Base-by-base conservation (phyloP, 805 yeast species). In the Isabelozyma gotoi region DNA sequence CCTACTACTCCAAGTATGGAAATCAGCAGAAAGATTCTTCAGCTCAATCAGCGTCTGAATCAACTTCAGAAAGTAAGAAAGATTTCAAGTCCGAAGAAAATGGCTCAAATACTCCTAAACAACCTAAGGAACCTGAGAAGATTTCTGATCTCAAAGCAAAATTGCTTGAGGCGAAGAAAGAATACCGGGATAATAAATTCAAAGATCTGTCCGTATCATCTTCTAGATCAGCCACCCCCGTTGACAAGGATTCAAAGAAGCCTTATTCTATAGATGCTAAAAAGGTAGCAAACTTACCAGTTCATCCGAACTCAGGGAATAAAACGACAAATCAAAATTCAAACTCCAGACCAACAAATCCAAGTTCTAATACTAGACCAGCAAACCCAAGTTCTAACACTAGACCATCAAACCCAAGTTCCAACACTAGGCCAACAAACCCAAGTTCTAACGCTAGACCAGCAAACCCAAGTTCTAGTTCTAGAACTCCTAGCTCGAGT, bases 1-100 rank as follows among this genome's bases (percentile, higher is more conserved):
- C 68, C 39, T 52, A 52, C 41, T 68, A 68, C 40, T 53, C 70
- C 8, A 58, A 50, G 12, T 50, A 51, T 43, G 50, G 51, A 19
- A 49, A 47, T 19, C 24, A 47, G 37, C 41, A 36, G 36, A 35
- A 19, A n/a, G 29, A 24, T 24, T 3, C 7, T 21, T 4, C 7
- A 10, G 19, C 33, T 12, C 31, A 20, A 2, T 44, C 21, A 3
- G 15, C 15, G 7, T n/a, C 34, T 21, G 11, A 21, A 21, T 7
- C 7, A 21, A 7, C 29, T 32, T n/a, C 34, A 12, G 34, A 32
- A 3, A 8, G 7, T 32, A 33, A 35, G 19, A 32, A 12, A 36
- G 19, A 34, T 24, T 39, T 31, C 29, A 31, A 38, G 20, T 3
- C 21, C 8, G 20, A 33, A 19, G 40, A 19, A 14, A 16, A 33